phyloP scores from a whole-genome alignment of 768 basidiomycete species.

The Holtermanniella nyarrowii region DNA sequence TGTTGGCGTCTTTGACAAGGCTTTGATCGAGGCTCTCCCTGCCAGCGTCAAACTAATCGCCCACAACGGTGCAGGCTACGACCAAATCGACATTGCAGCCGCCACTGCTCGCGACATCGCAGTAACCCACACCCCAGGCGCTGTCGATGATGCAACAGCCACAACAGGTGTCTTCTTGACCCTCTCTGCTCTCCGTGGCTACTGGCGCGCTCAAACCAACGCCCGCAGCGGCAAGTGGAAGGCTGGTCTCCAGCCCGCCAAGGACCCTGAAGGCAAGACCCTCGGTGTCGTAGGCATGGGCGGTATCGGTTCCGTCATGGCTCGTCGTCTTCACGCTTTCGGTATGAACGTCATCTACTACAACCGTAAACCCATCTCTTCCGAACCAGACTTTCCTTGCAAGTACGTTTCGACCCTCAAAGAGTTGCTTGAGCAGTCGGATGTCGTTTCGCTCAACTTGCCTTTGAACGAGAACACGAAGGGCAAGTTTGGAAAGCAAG shows the following conservation, averaged over 20 bases:
- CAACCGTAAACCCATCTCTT: slow-evolving; percentile 45
- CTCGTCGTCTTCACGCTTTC: slow-evolving; percentile 51
- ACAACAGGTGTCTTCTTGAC: slow-evolving; percentile 31
- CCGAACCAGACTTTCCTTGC: slow-evolving; percentile 58
- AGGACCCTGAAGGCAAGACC: slow-evolving; percentile 37
- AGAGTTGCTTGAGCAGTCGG: slow-evolving; percentile 58
- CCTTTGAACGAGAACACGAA: slow-evolving; percentile 65
- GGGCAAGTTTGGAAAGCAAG: slow-evolving; percentile 60
- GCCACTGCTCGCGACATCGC: slow-evolving; percentile 62
- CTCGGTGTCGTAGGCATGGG: slow-evolving; percentile 44
- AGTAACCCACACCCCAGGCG: slow-evolving; percentile 80
- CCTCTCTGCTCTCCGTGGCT: slow-evolving; percentile 49
- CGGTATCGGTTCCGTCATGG: slow-evolving; percentile 46
- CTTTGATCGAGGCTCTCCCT: slow-evolving; percentile 61
- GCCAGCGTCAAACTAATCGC: slow-evolving; percentile 69
- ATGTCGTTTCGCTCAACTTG: slow-evolving; percentile 77
- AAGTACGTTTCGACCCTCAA: slow-evolving; percentile 58
- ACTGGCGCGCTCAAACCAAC: slow-evolving; percentile 53
- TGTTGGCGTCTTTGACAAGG: slow-evolving; percentile 71
- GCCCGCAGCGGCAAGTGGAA: slow-evolving; percentile 38
- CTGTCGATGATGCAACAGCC: slow-evolving; percentile 83
- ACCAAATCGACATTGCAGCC: slow-evolving; percentile 67
- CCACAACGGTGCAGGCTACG: slow-evolving; percentile 88
- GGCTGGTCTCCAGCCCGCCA: slow-evolving; percentile 21
- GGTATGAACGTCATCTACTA: slow-evolving; percentile 80